Base-by-base conservation (phyloP, 139 green algal species). In the Picochlorum sp. region DNA sequence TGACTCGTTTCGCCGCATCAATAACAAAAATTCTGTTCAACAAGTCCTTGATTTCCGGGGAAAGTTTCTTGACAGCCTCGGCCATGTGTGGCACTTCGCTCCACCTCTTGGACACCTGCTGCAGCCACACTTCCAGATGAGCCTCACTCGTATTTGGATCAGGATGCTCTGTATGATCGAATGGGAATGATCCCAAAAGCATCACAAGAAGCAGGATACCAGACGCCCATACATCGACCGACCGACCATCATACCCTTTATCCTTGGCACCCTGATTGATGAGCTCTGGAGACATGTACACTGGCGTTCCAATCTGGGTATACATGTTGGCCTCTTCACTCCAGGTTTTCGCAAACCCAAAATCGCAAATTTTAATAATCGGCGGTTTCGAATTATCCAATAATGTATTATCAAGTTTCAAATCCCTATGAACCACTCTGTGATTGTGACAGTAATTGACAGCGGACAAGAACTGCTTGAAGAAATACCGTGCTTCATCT, bases 381-480 rank as follows among this genome's bases (percentile, higher is more conserved):
- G 82, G 86, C 45, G 86, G 85, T 30, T 87, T 66, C n/a, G 50
- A 73, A 34, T 11, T 16, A 70, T 89, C 79, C 62, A 95, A 77
- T 62, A 93, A 75, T 24, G 88, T 87, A 82, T 95, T 95, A 67
- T 87, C 79, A 30, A 92, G 82, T 62, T 84, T 85, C 20, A 91
- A 74, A 65, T 84, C 76, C 4, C 85, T 71, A 81, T 96, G 89
- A 0, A 87, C 89, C 26, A 96, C 88, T 23, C 80, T 79, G 67
- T 93, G 83, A 11, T 67, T 71, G 71, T 96, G 89, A 76, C 88
- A 94, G 76, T 92, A 96, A 63, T 90, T 85, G n/a, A 96, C 86
- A 0, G 88, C 88, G 6, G 62, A 80, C 2, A 96, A 66, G 56
- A 96, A 88, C 81, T 96, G 90, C 72, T 78, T 88, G 75, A 95